Percentiles rank a stretch among this genome's conserved stretches.
These are phyloP conservation scores for Kickxella alabastrina DNA, from an alignment of 192 early-diverging fungal species.

Conservation along the genomic window DNA sequence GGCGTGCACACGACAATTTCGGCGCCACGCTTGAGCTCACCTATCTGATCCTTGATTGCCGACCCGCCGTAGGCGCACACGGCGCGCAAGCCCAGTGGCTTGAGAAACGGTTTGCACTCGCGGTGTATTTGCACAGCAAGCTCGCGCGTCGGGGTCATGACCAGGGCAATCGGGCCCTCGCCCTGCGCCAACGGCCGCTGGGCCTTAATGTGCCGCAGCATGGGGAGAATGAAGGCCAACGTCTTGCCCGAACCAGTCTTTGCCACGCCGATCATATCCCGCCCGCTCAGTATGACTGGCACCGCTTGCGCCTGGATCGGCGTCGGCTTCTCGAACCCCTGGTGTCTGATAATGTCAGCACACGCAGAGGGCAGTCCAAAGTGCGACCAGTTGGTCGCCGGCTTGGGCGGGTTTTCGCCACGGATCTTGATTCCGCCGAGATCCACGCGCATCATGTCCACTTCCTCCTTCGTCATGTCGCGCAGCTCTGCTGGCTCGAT, in stretches of 20 bases:
- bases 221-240: conserved; percentile 87
- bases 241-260: conserved; percentile 95
- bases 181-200: conserved; percentile 71
- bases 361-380: conserved; percentile 86
- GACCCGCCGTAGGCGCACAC: conserved; percentile 90
- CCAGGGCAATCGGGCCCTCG: conserved; percentile 81
- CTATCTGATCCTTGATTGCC: conserved; percentile 83
- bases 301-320: conserved; percentile 90
- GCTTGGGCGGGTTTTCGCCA: conserved; percentile 87
- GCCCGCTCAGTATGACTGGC: conserved; percentile 93
- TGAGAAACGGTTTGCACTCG: conserved; percentile 87
- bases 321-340: conserved; percentile 75
- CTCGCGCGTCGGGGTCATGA: conserved; percentile 93
- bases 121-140: conserved; percentile 89
- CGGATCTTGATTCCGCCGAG: conserved; percentile 93
- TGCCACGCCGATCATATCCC: conserved; percentile 93
- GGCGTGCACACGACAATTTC: conserved; percentile 93
- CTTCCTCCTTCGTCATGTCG: conserved; percentile 75
- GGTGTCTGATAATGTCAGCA: conserved; percentile 44
- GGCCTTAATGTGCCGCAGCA: conserved; percentile 94
- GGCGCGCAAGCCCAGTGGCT: conserved; percentile 76
- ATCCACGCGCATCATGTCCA: conserved; percentile 77
- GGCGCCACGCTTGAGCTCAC: conserved; percentile 82
- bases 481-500: conserved; percentile 91
- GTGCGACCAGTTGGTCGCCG: conserved; percentile 90